A percentile compares a stretch with the other conserved stretches of the same genome.
phyloP scores from a whole-genome alignment of 176 grass and related monocot genomes.

The Chloris gayana region DNA sequence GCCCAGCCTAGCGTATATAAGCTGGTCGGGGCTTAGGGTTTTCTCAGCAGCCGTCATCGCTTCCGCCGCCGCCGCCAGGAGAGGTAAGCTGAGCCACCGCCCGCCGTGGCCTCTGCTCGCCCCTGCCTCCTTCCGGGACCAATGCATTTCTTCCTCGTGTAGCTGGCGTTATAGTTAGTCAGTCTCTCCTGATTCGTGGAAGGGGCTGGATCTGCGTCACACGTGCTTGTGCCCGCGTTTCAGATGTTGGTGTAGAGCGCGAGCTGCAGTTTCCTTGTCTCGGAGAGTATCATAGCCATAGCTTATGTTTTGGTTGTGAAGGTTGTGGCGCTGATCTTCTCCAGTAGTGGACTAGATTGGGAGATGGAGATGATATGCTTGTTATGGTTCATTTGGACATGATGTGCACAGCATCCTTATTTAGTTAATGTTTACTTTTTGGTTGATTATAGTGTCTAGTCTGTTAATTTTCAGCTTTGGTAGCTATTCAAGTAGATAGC shows the following conservation, averaged over 20 bases:
- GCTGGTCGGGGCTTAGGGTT: conserved; percentile 39
- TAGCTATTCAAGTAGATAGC: too few species aligned
- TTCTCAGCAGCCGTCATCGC: conserved; percentile 6
- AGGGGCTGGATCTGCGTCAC: conserved; percentile 15
- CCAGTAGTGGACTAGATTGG: neutral
- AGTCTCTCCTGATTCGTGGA: neutral
- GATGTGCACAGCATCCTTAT: neutral
- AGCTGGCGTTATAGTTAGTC: neutral
- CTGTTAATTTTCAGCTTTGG: too few species aligned
- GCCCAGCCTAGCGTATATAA: too few species aligned
- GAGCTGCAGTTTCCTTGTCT: neutral
- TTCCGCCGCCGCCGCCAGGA: neutral
- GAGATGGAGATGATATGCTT: neutral
- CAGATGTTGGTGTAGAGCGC: neutral
- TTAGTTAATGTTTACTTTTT: neutral
- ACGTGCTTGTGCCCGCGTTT: neutral
- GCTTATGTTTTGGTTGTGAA: neutral
- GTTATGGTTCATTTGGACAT: neutral
- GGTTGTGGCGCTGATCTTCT: neutral
- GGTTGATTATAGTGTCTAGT: too few species aligned
- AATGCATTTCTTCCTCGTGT: neutral
- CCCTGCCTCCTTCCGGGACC: neutral
- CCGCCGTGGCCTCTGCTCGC: neutral
- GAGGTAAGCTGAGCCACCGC: conserved; percentile 32
- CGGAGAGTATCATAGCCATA: neutral